These are phyloP conservation scores for Tricholoma sp. DNA, from an alignment of 768 basidiomycete genomes.

Conservation along the genomic window DNA sequence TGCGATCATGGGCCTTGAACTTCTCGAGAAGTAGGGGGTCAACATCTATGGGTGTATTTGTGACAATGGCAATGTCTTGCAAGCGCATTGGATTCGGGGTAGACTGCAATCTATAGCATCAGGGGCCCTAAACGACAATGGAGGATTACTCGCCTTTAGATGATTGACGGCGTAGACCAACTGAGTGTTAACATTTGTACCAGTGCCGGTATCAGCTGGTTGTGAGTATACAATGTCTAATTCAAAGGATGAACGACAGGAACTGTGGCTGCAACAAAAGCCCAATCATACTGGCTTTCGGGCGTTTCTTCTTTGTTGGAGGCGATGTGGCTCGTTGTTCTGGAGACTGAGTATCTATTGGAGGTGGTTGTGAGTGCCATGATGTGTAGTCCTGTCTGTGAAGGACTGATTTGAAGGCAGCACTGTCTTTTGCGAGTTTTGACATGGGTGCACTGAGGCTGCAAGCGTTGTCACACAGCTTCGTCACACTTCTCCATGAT, in stretches of 20 bases:
- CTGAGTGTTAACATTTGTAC: slow-evolving; percentile 81
- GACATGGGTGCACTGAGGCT: slow-evolving; percentile 45
- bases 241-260: slow-evolving; percentile 10
- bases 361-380: slow-evolving; percentile 66
- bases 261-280: slow-evolving; percentile 8
- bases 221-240: slow-evolving; percentile 80
- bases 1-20: slow-evolving; percentile 76
- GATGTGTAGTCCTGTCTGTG: slow-evolving; percentile 65
- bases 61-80: slow-evolving; percentile 81
- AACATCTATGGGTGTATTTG: slow-evolving; percentile 70
- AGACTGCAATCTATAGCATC: slow-evolving; percentile 31
- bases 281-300: slow-evolving; percentile 53
- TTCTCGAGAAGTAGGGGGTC: slow-evolving; percentile 70
- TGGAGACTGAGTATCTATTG: slow-evolving; percentile 21
- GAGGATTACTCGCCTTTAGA: slow-evolving; percentile 56
- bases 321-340: slow-evolving; percentile 22
- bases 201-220: slow-evolving; percentile 80
- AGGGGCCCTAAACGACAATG: neutral
- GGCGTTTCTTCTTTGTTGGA: slow-evolving; percentile 53
- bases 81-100: slow-evolving; percentile 80
- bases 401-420: slow-evolving; percentile 62
- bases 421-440: slow-evolving; percentile 61
- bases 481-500: slow-evolving; percentile 10
- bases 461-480: slow-evolving; percentile 4
- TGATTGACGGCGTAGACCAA: slow-evolving; percentile 79